A percentile compares a stretch with the other conserved stretches of the same genome.
Evolutionary conservation across 148 eudicot species (phyloP).

Genomic region (Tetragonia tetragonoides): DNA sequence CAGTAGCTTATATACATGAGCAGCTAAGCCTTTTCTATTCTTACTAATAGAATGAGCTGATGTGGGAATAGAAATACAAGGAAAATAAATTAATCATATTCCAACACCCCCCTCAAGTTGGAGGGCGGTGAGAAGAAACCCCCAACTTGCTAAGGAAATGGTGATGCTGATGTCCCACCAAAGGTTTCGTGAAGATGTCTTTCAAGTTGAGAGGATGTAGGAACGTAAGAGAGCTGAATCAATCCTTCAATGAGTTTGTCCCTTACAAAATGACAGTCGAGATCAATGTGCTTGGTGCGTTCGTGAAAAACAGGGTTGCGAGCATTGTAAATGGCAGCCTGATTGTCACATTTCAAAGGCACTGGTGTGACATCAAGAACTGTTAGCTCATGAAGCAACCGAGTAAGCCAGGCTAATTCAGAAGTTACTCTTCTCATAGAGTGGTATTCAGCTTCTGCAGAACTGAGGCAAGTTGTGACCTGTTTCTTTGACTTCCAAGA

Average conservation of each 20-base stretch:
- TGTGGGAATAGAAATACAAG: too few species aligned
- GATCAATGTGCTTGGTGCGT: background rate
- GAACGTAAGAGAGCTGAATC: background rate
- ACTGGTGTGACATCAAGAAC: background rate
- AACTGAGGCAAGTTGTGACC: background rate
- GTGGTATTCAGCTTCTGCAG: background rate
- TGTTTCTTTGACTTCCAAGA: background rate
- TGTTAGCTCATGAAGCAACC: background rate
- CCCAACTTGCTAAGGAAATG: background rate
- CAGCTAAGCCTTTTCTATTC: too few species aligned
- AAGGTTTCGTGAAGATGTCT: background rate
- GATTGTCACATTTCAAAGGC: background rate
- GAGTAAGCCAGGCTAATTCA: background rate
- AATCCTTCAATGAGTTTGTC: background rate
- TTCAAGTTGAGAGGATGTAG: background rate
- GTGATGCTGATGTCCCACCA: background rate
- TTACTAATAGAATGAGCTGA: too few species aligned
- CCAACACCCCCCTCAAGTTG: constrained; percentile 2
- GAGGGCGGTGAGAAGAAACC: background rate
- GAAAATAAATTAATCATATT: too few species aligned
- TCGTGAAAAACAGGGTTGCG: background rate
- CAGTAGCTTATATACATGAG: too few species aligned
- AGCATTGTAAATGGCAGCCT: background rate
- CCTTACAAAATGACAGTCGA: background rate
- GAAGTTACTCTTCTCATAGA: background rate